phyloP scores from a whole-genome alignment of 768 basidiomycete species.

The Pulveroboletus sp. region DNA sequence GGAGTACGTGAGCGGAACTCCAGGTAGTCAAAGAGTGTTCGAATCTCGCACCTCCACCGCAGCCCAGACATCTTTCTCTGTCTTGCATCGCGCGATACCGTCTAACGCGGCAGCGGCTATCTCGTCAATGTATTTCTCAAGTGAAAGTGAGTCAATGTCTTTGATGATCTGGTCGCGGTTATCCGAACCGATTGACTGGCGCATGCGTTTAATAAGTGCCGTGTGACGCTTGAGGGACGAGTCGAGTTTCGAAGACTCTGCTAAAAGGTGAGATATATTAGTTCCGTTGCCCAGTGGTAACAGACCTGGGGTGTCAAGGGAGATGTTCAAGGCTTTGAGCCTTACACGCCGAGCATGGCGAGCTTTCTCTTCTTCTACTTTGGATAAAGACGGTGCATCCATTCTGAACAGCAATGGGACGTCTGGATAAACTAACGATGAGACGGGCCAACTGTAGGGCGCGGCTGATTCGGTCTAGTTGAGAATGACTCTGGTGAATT shows the following conservation, averaged over 20 bases:
- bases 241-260: constrained; percentile 78
- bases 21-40: background rate
- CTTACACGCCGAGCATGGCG: constrained; percentile 56
- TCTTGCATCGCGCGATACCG: constrained; percentile 83
- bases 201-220: constrained; percentile 90
- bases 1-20: background rate
- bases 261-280: constrained; percentile 5
- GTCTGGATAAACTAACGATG: background rate
- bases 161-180: constrained; percentile 87
- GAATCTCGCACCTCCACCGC: constrained; percentile 76
- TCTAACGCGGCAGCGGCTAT: constrained; percentile 85
- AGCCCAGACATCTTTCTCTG: constrained; percentile 88
- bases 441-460: background rate
- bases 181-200: constrained; percentile 79
- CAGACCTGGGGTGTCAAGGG: constrained; percentile 48
- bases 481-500: constrained; percentile 1
- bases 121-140: constrained; percentile 97
- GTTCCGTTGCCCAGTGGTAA: constrained; percentile 2
- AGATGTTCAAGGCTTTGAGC: constrained; percentile 56
- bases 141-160: constrained; percentile 84
- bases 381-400: constrained; percentile 27
- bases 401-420: constrained; percentile 11
- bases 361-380: constrained; percentile 48
- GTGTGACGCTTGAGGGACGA: constrained; percentile 96
- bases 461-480: constrained; percentile 9